Evolutionary conservation across 192 early-diverging fungal species (phyloP), one percentile per base, ranked within the genome.

Genomic region (Haplosporangium gracile): DNA sequence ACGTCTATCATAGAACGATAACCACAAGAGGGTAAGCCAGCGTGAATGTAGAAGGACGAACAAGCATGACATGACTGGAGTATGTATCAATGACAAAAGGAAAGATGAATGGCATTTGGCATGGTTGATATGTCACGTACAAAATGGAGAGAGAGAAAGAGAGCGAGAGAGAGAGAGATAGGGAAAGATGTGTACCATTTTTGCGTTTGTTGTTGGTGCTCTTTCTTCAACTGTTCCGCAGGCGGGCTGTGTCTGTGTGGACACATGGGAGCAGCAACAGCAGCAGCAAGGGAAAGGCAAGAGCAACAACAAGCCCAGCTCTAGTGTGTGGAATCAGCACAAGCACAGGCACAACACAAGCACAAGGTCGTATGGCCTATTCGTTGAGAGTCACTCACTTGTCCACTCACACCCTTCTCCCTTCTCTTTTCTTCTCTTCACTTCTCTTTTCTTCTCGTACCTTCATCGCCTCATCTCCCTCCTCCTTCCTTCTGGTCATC

Each of bases 391-490:
- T n/a, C 49, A 51, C 49, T 5, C 49, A 20, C 49, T 51, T 22
- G 18, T 51, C 4, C 49, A 51, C 49, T 51, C 49, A 22, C 47
- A 47, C 34, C 16, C 5, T 65, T 34, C 51, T 20, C 18, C 20
- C 51, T 47, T 34, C 16, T 36, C 71, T 42, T 40, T 43, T 32
- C 34, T 4, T 29, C 38, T n/a, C 26, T 29, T 43, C 57, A 32
- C 40, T 32, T 69, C 20, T 32, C 43, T 55, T 55, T 24, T 18
- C 11, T 65, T 32, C 11, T 65, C 32, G 13, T 36, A 13, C 63
- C 60, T 29, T 40, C 26, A 68, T 72, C 71, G n/a, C 45, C 75
- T 60, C 55, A 69, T 70, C 24, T 43, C 65, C n/a, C n/a, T 45
- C 38, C 9, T 38, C 60, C n/a, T 42, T 47, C 34, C 15, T 7